phyloP scores from a whole-genome alignment of 805 yeast species.

The Hanseniaspora meyeri region DNA sequence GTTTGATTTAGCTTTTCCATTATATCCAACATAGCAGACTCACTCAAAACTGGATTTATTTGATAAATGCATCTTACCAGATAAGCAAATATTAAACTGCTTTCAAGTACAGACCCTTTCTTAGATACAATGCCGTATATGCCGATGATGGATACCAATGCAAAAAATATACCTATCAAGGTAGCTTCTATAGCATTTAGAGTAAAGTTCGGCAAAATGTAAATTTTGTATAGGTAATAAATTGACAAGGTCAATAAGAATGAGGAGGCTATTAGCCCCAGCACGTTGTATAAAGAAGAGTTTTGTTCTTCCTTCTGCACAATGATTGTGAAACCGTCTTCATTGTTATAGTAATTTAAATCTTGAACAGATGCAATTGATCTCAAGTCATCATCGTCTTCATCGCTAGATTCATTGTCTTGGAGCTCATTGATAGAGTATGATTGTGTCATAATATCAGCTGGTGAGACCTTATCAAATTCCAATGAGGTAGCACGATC shows the following conservation, averaged over 20 bases:
- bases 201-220: constrained; percentile 60
- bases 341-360: background rate
- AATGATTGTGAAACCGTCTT: background rate
- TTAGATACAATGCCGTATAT: constrained; percentile 73
- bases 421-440: background rate
- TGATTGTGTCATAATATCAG: background rate
- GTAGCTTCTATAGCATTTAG: constrained; percentile 67
- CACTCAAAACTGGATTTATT: constrained; percentile 76
- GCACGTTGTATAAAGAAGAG: constrained; percentile 70
- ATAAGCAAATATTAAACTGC: constrained; percentile 75
- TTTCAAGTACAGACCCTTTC: constrained; percentile 81
- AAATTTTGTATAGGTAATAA: constrained; percentile 72
- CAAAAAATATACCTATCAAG: constrained; percentile 71
- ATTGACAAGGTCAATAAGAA: constrained; percentile 62
- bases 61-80: constrained; percentile 88
- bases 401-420: constrained; percentile 3
- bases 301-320: constrained; percentile 26
- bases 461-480: background rate
- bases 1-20: constrained; percentile 30
- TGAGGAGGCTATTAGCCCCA: constrained; percentile 59
- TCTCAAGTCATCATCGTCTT: constrained; percentile 10
- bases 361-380: constrained; percentile 13
- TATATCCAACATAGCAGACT: constrained; percentile 36
- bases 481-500: background rate
- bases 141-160: constrained; percentile 62